Conservation (phyloP, 2,329 filamentous ascomycete species). For the Cytospora leucostoma region DNA sequence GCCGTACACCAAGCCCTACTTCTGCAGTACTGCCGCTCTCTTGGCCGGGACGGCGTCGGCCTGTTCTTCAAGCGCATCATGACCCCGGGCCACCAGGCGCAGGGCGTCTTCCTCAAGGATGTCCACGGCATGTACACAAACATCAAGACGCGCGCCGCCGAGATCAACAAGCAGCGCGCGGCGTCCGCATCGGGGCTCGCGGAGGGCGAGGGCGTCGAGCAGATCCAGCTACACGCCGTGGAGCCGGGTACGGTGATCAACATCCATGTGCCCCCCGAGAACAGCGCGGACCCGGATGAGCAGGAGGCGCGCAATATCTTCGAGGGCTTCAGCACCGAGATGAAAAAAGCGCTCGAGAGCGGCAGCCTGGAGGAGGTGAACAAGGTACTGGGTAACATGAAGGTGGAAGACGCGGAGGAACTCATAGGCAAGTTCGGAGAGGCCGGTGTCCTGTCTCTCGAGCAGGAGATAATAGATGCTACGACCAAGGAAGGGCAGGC, state of each 20-base stretch:
- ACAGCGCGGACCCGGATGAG: slow-evolving; percentile 65
- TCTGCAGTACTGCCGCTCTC: slow-evolving; percentile 89
- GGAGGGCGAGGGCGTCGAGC: slow-evolving; percentile 70
- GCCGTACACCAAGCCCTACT: slow-evolving; percentile 93
- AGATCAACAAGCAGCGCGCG: slow-evolving; percentile 62
- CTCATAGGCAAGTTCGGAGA: slow-evolving; percentile 75
- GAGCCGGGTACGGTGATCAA: slow-evolving; percentile 91
- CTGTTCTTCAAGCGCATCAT: slow-evolving; percentile 97
- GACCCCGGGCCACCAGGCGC: slow-evolving; percentile 84
- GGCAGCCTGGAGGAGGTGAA: slow-evolving; percentile 89
- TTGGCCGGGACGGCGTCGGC: slow-evolving; percentile 83
- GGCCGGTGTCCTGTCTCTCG: slow-evolving; percentile 85
- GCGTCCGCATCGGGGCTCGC: slow-evolving; percentile 33
- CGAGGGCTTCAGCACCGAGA: slow-evolving; percentile 77
- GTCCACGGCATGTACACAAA: slow-evolving; percentile 83
- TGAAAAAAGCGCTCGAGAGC: slow-evolving; percentile 82
- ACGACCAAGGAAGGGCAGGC: slow-evolving; percentile 85
- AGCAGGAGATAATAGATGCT: slow-evolving; percentile 92
- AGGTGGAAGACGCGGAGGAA: slow-evolving; percentile 78
- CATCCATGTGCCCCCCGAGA: slow-evolving; percentile 74
- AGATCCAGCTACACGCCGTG: slow-evolving; percentile 96
- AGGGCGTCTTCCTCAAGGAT: slow-evolving; percentile 89
- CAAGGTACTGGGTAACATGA: slow-evolving; percentile 82
- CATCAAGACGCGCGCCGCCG: slow-evolving; percentile 74
- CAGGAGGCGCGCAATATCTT: slow-evolving; percentile 73